Base-by-base conservation (phyloP, 2,329 filamentous ascomycete species). In the Coniochaeta sp. region DNA sequence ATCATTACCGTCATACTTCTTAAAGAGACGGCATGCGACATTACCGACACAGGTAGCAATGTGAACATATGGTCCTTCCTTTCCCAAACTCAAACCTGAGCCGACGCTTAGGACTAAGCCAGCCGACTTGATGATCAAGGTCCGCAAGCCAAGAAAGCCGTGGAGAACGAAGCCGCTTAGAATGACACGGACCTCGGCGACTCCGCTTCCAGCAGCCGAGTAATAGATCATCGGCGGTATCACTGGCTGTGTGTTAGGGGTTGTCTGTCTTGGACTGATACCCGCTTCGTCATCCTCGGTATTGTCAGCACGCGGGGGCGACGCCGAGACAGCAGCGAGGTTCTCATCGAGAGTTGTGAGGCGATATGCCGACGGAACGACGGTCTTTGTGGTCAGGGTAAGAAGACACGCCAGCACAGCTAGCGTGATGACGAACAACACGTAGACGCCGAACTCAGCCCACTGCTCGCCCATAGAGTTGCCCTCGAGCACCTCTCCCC, bases 141-240 rank as follows among this genome's bases (percentile, higher is more conserved):
- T 98, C 70, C 89, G 90, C 43, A 96, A 74, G 67, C 95, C 95
- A 8, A 99, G 82, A 71, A 98, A 98, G 1, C 95, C 93, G 78
- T 98, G 95, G 60, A 99, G 79, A 60, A 99, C 93, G 69, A 98
- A 99, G 6, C 95, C 95, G 68, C 92, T 97, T n/a, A 98, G 83
- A 61, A 98, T 98, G 62, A 98, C 95, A 65, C 95, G 93, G 60
- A 98, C 93, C 76, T 99, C 95, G 7, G 95, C 95, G 14, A 99
- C 95, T 67, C 95, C 95, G 74, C 92, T 96, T 57, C 95, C 95
- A 47, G 93, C 93, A 61, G 93, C 95, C 8, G 95, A 93, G 73
- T 97, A 99, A 74, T 96, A 99, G 6, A 93, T 83, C 88, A 96
- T 96, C 1, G 91, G 89, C 2, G 88, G 83, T 0, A 78, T 73